Conservation (phyloP, 768 basidiomycete species). For the Strobilomyces dryophilus region DNA sequence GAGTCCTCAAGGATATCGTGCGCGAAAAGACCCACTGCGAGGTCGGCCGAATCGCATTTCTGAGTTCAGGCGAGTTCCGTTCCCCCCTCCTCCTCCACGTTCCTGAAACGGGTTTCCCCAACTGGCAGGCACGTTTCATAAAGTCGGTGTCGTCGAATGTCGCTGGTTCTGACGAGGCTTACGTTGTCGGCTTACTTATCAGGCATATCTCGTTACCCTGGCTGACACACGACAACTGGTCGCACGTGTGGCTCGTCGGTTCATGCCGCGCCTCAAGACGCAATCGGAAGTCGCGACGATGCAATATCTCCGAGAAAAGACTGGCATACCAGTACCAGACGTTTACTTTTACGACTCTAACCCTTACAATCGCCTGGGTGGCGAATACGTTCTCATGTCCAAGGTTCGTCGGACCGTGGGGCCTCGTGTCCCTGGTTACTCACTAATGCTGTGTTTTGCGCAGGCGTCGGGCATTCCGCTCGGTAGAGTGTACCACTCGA, state of each 20-base stretch:
- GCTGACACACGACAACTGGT: slow-evolving; percentile 59
- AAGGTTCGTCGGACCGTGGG: slow-evolving; percentile 46
- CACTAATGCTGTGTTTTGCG: slow-evolving; percentile 1
- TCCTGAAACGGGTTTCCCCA: background rate
- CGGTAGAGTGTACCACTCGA: slow-evolving; percentile 63
- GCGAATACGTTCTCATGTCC: slow-evolving; percentile 85
- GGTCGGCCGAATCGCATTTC: slow-evolving; percentile 66
- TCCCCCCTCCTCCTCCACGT: slow-evolving; percentile 6
- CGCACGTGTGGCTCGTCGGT: slow-evolving; percentile 77
- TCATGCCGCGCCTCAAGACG: slow-evolving; percentile 84
- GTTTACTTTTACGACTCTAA: slow-evolving; percentile 79
- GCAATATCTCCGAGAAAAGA: slow-evolving; percentile 69
- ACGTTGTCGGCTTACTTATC: slow-evolving; percentile 2
- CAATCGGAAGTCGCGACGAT: slow-evolving; percentile 86
- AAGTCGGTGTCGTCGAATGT: slow-evolving; percentile 38
- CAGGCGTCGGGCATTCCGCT: slow-evolving; percentile 76
- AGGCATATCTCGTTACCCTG: slow-evolving; percentile 78
- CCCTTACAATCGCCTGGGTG: slow-evolving; percentile 79
- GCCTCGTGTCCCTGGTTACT: background rate
- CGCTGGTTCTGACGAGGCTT: background rate
- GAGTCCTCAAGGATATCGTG: slow-evolving; percentile 72
- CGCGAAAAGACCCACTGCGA: slow-evolving; percentile 62
- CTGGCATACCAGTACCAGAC: slow-evolving; percentile 67
- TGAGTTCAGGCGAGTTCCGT: slow-evolving; percentile 60
- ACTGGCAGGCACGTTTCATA: slow-evolving; percentile 74